Conservation (phyloP, 306 rosid species). For the Lathyrus tuberosus region DNA sequence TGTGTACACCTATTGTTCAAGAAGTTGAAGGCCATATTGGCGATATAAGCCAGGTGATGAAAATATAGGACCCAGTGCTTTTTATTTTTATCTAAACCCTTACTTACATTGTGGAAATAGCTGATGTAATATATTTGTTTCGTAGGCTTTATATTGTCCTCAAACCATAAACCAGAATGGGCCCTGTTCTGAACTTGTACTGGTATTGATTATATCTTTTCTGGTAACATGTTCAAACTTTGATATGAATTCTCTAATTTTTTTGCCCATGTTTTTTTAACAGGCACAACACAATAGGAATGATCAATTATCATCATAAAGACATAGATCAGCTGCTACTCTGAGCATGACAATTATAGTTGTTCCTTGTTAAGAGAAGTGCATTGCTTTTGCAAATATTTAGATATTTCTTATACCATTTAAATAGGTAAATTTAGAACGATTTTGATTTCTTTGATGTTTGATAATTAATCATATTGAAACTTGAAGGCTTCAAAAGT, state of each 20-base stretch:
- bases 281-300: conserved; percentile 10
- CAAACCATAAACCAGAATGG: neutral
- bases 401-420: neutral
- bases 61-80: conserved; percentile 8
- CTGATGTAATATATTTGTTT: neutral
- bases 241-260: neutral
- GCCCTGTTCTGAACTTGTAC: conserved; percentile 12
- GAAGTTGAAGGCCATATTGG: conserved; percentile 8
- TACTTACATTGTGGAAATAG: neutral
- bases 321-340: neutral
- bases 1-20: conserved; percentile 9
- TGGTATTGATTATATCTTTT: conserved; percentile 1
- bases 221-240: neutral
- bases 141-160: neutral
- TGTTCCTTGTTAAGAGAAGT: neutral
- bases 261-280: neutral
- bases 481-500: neutral
- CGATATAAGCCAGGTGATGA: conserved; percentile 3
- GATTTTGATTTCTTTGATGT: neutral
- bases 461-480: neutral
- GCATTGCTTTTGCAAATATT: neutral
- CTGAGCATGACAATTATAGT: neutral
- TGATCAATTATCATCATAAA: conserved; percentile 7
- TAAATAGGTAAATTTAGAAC: neutral
- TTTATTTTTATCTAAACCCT: neutral